These are phyloP conservation scores for Pisolithus thermaeus DNA, from an alignment of 1,284 basidiomycete species.

Conservation along the genomic window DNA sequence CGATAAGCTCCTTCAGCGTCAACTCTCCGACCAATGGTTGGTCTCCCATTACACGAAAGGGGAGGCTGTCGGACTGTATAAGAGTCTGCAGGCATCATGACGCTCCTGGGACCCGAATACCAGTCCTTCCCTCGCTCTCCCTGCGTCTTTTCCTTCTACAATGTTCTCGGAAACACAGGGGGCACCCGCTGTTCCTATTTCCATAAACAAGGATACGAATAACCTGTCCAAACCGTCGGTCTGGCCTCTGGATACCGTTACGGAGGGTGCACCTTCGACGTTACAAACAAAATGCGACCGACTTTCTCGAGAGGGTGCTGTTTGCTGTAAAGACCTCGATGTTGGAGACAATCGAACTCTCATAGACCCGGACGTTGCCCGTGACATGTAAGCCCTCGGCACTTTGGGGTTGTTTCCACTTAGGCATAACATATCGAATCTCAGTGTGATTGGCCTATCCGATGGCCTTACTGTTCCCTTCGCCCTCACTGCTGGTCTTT, in stretches of 20 bases:
- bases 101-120: no score
- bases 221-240: constrained; percentile 42
- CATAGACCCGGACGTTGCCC: constrained; percentile 79
- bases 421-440: no score
- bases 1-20: no score
- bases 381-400: constrained; percentile 61
- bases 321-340: constrained; percentile 82
- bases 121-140: no score
- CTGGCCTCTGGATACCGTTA: constrained; percentile 51
- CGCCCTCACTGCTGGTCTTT: constrained; percentile 87
- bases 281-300: constrained; percentile 56
- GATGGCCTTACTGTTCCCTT: constrained; percentile 97
- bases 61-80: no score
- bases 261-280: constrained; percentile 35
- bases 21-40: no score
- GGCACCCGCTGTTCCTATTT: constrained; percentile 17
- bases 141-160: no score
- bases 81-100: constrained; percentile 3
- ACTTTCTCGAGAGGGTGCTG: constrained; percentile 47
- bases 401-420: no score
- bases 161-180: constrained; percentile 16
- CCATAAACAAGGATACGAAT: constrained; percentile 6
- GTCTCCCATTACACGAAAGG: no score
- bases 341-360: constrained; percentile 69
- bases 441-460: constrained; percentile 70